phyloP scores from a whole-genome alignment of 768 basidiomycete genomes.

The Tricholoma saponaceum region DNA sequence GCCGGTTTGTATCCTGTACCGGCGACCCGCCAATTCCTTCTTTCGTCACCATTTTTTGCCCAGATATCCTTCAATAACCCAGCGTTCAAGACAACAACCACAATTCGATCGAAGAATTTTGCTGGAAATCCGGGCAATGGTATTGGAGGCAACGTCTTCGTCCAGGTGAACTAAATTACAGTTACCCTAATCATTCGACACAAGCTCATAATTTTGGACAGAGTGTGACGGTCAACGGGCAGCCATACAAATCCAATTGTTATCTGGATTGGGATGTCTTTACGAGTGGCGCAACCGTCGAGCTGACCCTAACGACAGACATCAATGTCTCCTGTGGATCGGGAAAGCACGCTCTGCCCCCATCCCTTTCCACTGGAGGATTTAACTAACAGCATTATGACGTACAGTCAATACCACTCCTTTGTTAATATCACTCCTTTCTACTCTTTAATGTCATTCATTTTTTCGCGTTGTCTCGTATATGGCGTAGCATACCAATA shows the following conservation, averaged over 20 bases:
- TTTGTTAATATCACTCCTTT: not conserved
- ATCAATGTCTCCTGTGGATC: conserved; percentile 50
- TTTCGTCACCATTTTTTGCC: conserved; percentile 61
- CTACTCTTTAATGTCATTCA: not conserved
- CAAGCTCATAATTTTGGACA: conserved; percentile 14
- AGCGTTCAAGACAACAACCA: conserved; percentile 51
- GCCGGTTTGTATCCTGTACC: conserved; percentile 62
- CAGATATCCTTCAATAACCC: conserved; percentile 61
- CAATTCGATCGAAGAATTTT: conserved; percentile 39
- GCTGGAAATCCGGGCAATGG: not conserved
- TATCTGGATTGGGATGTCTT: conserved; percentile 68
- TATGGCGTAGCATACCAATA: no score
- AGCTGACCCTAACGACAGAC: conserved; percentile 51
- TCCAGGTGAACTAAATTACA: conserved; percentile 36
- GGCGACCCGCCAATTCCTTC: conserved; percentile 53
- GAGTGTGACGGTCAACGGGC: conserved; percentile 56
- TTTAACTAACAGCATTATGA: conserved; percentile 28
- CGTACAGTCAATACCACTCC: not conserved
- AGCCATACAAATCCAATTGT: conserved; percentile 58
- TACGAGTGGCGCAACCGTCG: conserved; percentile 44
- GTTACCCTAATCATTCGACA: not conserved
- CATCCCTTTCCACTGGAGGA: conserved; percentile 64
- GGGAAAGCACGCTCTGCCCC: conserved; percentile 43
- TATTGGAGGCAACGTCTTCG: conserved; percentile 25
- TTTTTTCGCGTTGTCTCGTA: not conserved